A percentile compares a stretch with the other conserved stretches of the same genome.
Conservation (phyloP, 176 grass and related monocot species). For the Triticum turgidum region DNA sequence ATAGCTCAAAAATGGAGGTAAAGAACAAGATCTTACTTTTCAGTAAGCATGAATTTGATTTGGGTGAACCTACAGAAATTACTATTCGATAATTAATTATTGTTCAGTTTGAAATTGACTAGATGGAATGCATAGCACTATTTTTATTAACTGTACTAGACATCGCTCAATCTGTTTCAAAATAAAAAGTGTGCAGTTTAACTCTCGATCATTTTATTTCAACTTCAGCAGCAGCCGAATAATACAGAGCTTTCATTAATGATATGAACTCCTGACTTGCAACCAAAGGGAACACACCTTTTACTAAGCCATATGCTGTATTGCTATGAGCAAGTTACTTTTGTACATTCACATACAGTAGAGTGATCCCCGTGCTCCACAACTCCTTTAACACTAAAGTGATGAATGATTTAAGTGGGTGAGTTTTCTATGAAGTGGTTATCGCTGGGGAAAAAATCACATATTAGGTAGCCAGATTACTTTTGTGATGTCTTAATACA, state of each 20-base stretch:
- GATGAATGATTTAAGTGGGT: slow-evolving; percentile 3
- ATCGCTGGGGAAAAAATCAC: background rate
- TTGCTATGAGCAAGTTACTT: slow-evolving; percentile 1
- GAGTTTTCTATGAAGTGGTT: slow-evolving; percentile 2
- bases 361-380: background rate
- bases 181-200: background rate
- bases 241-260: background rate
- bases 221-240: background rate
- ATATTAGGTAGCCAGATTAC: background rate
- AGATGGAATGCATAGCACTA: background rate
- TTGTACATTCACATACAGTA: background rate
- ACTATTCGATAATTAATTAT: background rate
- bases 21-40: slow-evolving; percentile 6
- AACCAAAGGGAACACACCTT: background rate
- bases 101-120: slow-evolving; percentile 8
- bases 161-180: background rate
- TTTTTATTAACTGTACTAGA: background rate
- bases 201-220: background rate
- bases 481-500: background rate
- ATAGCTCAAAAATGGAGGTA: background rate
- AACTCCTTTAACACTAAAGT: background rate
- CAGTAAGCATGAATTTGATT: slow-evolving; percentile 13
- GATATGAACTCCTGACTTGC: too few species aligned
- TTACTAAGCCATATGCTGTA: background rate
- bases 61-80: background rate